Base-by-base conservation (phyloP, 2,329 filamentous ascomycete genomes). In the Aspergillus sp. region DNA sequence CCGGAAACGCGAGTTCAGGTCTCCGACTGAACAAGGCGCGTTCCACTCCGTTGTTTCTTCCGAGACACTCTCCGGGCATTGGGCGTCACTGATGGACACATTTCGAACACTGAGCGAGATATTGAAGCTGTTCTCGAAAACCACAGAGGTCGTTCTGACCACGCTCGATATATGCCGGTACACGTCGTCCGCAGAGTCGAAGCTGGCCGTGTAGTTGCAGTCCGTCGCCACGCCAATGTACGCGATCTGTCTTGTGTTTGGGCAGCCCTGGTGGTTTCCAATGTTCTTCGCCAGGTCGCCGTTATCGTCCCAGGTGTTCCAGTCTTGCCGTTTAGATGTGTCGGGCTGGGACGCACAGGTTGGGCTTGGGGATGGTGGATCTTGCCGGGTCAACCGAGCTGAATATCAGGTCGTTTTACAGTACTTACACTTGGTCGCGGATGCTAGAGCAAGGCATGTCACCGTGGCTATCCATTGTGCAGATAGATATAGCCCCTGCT, bases 41-140 rank as follows among this genome's bases (percentile, higher is more conserved):
- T 51, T 51, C 48, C 48, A 51, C 2, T 39, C 32, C 5, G 30
- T 34, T n/a, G n/a, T n/a, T 26, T 75, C 69, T 1, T 72, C 52
- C 5, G 78, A 69, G 8, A 79, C 64, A 1, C 76, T 72, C 2
- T 73, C 73, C 0, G 86, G 86, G 51, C 89, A 96, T 17, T 67
- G 66, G 4, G 71, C 59, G 27, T 84, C 75, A 37, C 75, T 82
- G 41, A 94, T 75, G 22, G 85, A 82, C 30, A 96, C 60, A 51
- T 93, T 93, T 46, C 79, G 75, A 35, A 96, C 75, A 24, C 83
- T 86, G 13, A 96, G 74, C 0, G 86, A 86, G 51, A 96, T 88
- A 60, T 94, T 93, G 66, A 95, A 95, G 5, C 80, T 82, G 48
- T 69, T 75, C 57, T 96, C 89, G 52, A 88, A 95, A 4, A 94